Conservation (phyloP, 768 basidiomycete genomes). For the Cystofilobasidium bisporidii region DNA sequence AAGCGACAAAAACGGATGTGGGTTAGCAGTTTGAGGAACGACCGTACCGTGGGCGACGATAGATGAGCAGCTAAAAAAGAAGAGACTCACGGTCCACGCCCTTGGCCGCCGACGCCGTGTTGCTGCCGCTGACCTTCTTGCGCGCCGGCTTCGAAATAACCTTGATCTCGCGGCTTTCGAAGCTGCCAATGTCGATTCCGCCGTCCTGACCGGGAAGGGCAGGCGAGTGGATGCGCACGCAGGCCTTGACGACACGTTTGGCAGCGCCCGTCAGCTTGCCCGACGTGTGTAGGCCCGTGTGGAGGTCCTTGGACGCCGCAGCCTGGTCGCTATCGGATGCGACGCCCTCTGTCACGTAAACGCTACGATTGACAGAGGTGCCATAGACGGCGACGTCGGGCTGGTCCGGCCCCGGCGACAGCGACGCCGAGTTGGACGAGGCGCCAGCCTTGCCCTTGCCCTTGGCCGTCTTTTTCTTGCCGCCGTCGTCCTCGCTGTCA, state of each 20-base stretch:
- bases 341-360: conserved; percentile 71
- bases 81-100: conserved; percentile 69
- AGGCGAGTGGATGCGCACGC: conserved; percentile 71
- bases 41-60: too few relatives aligned
- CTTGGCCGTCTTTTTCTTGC: background rate
- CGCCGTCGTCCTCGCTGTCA: background rate
- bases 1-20: too few relatives aligned
- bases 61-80: too few relatives aligned
- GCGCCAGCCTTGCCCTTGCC: background rate
- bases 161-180: conserved; percentile 90
- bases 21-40: too few relatives aligned
- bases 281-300: conserved; percentile 4
- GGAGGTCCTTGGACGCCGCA: background rate
- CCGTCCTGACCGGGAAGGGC: conserved; percentile 54
- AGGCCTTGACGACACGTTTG: conserved; percentile 87
- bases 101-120: conserved; percentile 63
- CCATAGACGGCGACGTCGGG: conserved; percentile 85
- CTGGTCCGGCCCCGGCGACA: conserved; percentile 32
- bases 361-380: conserved; percentile 83
- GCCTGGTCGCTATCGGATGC: conserved; percentile 41
- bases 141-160: conserved; percentile 98
- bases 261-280: conserved; percentile 52
- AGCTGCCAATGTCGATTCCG: conserved; percentile 72
- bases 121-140: conserved; percentile 49
- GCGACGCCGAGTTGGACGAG: background rate